These are phyloP conservation scores for Ambrosiella cleistominuta DNA, from an alignment of 2,329 filamentous ascomycete species.

Conservation along the genomic window DNA sequence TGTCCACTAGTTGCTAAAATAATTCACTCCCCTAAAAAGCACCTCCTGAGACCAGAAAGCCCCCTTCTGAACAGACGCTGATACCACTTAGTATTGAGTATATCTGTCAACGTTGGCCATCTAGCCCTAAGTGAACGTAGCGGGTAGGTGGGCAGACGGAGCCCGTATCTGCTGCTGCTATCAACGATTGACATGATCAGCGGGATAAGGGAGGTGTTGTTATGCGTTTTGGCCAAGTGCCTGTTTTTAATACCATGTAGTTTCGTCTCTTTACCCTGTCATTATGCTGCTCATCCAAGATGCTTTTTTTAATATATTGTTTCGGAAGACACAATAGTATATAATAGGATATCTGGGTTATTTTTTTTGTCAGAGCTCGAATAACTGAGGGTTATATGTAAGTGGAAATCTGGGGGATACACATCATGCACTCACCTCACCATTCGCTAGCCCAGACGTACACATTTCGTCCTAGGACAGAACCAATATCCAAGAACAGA, in stretches of 20 bases:
- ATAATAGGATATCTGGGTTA: background rate
- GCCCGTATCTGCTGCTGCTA: background rate
- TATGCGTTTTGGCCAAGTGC: background rate
- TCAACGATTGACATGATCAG: background rate
- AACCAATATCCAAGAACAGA: too few species aligned
- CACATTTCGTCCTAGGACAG: too few species aligned
- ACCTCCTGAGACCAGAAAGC: too few species aligned
- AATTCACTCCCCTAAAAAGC: too few species aligned
- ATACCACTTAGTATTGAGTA: too few species aligned
- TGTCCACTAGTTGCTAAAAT: too few species aligned
- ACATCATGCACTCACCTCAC: too few species aligned
- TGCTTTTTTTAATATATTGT: background rate
- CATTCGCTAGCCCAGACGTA: too few species aligned
- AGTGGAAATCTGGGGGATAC: background rate
- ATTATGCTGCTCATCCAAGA: background rate
- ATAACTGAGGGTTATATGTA: background rate
- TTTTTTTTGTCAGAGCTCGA: background rate
- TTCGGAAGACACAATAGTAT: background rate
- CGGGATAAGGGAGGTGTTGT: background rate
- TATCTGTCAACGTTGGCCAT: too few species aligned
- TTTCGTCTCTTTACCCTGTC: background rate
- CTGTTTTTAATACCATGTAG: background rate
- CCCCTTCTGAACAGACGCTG: too few species aligned
- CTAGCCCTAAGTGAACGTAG: background rate
- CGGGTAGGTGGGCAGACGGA: background rate